Percentiles rank a stretch among this genome's conserved stretches.
These are phyloP conservation scores for Trametes elegans DNA, from an alignment of 768 basidiomycete genomes.

Conservation along the genomic window DNA sequence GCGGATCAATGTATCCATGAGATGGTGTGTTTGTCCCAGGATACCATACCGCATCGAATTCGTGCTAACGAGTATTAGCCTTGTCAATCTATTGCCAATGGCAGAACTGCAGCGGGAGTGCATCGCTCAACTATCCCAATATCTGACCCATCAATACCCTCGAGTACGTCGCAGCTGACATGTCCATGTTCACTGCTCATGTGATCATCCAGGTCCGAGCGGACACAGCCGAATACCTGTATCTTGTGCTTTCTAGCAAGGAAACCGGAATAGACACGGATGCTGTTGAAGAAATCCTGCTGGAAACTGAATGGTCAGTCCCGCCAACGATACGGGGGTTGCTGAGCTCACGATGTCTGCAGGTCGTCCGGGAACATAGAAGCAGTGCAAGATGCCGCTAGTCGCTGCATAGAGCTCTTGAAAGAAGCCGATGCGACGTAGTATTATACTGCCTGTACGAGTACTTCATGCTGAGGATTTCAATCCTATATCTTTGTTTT, in stretches of 20 bases:
- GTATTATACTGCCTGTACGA: not conserved
- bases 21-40: slow-evolving; percentile 54
- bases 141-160: slow-evolving; percentile 80
- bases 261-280: slow-evolving; percentile 67
- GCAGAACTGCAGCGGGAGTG: slow-evolving; percentile 43
- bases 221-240: slow-evolving; percentile 80
- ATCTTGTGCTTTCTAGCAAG: slow-evolving; percentile 68
- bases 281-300: slow-evolving; percentile 61
- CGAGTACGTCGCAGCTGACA: slow-evolving; percentile 47
- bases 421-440: not conserved
- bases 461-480: not conserved
- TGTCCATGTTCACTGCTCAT: not conserved
- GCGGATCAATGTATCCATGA: slow-evolving; percentile 79
- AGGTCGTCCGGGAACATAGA: slow-evolving; percentile 50
- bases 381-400: slow-evolving; percentile 39
- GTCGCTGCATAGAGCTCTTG: slow-evolving; percentile 41
- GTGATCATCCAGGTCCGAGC: slow-evolving; percentile 58
- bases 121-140: slow-evolving; percentile 48
- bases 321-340: too few relatives aligned
- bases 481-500: too few relatives aligned
- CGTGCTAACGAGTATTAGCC: slow-evolving; percentile 39
- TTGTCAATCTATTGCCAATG: slow-evolving; percentile 61
- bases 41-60: not conserved
- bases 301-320: slow-evolving; percentile 82
- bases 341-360: slow-evolving; percentile 5